Percentiles rank a stretch among this genome's conserved stretches.
Conservation (phyloP, 139 green algal genomes). For the Tetradesmus lagerheimii region DNA sequence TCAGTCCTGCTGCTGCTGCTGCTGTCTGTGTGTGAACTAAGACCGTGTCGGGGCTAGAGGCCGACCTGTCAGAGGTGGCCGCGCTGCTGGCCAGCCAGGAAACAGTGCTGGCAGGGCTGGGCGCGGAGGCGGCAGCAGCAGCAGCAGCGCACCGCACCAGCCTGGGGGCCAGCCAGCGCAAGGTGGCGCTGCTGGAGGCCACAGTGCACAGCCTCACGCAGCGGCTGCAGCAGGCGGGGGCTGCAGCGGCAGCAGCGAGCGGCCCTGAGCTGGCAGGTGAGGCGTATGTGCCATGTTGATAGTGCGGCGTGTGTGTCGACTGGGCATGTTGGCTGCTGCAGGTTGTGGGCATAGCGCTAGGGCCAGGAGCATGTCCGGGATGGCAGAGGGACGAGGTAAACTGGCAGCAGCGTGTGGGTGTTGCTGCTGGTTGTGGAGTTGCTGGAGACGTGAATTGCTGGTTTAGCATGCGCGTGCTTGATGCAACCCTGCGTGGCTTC, state of each 20-base stretch:
- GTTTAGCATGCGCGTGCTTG: too few species aligned
- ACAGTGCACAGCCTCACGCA: conserved; percentile 49
- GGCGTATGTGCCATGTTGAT: too few species aligned
- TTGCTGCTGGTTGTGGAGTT: too few species aligned
- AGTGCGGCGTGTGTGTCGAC: too few species aligned
- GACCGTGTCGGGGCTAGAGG: background rate
- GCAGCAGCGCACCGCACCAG: conserved; percentile 8
- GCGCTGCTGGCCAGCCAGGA: background rate
- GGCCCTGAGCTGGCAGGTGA: background rate
- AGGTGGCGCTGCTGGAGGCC: conserved; percentile 52
- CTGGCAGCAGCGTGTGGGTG: too few species aligned
- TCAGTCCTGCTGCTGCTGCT: too few species aligned
- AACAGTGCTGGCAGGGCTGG: background rate
- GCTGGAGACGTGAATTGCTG: background rate
- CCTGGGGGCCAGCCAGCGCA: conserved; percentile 32
- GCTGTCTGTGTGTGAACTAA: too few species aligned
- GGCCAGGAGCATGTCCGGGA: too few species aligned
- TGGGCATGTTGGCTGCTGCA: too few species aligned
- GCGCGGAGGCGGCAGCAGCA: background rate
- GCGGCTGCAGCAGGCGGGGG: conserved; percentile 48
- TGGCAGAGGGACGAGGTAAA: too few species aligned
- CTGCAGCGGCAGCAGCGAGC: background rate
- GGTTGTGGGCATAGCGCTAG: too few species aligned
- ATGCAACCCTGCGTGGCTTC: too few species aligned
- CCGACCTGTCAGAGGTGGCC: background rate